Conservation (phyloP, 2,329 filamentous ascomycete genomes). For the Neopestalotiopsis rosae region DNA sequence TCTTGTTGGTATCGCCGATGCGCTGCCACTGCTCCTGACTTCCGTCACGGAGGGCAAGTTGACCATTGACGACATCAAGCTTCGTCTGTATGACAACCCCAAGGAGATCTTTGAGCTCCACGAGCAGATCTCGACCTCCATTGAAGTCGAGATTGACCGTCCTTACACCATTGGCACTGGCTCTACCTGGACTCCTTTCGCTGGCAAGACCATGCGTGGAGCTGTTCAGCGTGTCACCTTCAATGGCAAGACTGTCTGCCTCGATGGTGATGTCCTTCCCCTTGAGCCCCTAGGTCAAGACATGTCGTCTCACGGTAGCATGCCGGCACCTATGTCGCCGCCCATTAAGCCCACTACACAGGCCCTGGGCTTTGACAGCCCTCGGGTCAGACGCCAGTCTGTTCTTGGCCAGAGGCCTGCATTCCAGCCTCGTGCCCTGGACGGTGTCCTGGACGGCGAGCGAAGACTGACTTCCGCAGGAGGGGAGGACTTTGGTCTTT, state of each 20-base stretch:
- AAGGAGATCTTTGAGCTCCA: slow-evolving; percentile 84
- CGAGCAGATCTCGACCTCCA: slow-evolving; percentile 73
- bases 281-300: slow-evolving; percentile 69
- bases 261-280: slow-evolving; percentile 69
- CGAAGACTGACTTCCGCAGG: slow-evolving; percentile 32
- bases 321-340: slow-evolving; percentile 58
- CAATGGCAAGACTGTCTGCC: slow-evolving; percentile 74
- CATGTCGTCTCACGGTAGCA: slow-evolving; percentile 72
- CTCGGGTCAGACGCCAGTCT: slow-evolving; percentile 39
- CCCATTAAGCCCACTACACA: slow-evolving; percentile 58
- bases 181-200: slow-evolving; percentile 72
- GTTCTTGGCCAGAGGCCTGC: slow-evolving; percentile 39
- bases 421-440: slow-evolving; percentile 39
- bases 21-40: slow-evolving; percentile 75
- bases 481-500: slow-evolving; percentile 51
- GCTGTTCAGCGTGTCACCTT: slow-evolving; percentile 78
- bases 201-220: slow-evolving; percentile 70
- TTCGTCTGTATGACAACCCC: slow-evolving; percentile 76
- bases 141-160: slow-evolving; percentile 79
- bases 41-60: slow-evolving; percentile 76
- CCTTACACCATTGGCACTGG: slow-evolving; percentile 63
- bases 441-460: slow-evolving; percentile 38
- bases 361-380: slow-evolving; percentile 39
- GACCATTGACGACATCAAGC: slow-evolving; percentile 75
- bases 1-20: slow-evolving; percentile 72